Percentiles rank a stretch among this genome's conserved stretches.
These are phyloP conservation scores for Aegle marmelos DNA, from an alignment of 345 rosid genomes.

Conservation along the genomic window DNA sequence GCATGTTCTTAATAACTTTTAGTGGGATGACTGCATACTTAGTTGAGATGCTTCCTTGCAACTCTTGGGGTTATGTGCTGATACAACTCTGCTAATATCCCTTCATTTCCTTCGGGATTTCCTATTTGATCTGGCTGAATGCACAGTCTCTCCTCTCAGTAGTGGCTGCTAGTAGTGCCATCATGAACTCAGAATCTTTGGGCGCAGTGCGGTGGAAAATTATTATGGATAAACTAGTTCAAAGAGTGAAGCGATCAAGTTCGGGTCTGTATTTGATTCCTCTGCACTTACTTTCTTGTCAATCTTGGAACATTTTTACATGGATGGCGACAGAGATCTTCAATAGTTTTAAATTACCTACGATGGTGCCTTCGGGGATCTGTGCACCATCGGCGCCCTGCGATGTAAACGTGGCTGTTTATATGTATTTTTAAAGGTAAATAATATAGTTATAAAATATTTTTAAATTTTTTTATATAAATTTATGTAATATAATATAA, in stretches of 20 bases:
- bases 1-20: slow-evolving; percentile 26
- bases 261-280: not conserved
- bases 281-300: too few relatives aligned
- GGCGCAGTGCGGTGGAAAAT: slow-evolving; percentile 65
- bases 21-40: not conserved
- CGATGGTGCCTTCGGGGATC: too few relatives aligned
- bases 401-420: too few relatives aligned
- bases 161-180: slow-evolving; percentile 55
- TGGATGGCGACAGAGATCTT: too few relatives aligned
- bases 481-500: too few relatives aligned
- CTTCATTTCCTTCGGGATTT: not conserved
- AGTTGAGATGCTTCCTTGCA: not conserved
- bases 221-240: slow-evolving; percentile 64
- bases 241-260: slow-evolving; percentile 46
- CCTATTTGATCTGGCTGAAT: slow-evolving; percentile 36
- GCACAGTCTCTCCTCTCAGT: slow-evolving; percentile 54
- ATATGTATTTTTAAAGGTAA: too few relatives aligned
- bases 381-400: too few relatives aligned
- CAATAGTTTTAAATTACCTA: too few relatives aligned
- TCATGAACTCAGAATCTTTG: slow-evolving; percentile 65
- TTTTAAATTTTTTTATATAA: too few relatives aligned
- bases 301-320: too few relatives aligned
- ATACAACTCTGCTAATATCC: not conserved
- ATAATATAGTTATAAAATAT: too few relatives aligned
- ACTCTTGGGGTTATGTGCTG: not conserved